Evolutionary conservation across 2,329 filamentous ascomycete species (phyloP).

Genomic region (Aspergillus brasiliensis): DNA sequence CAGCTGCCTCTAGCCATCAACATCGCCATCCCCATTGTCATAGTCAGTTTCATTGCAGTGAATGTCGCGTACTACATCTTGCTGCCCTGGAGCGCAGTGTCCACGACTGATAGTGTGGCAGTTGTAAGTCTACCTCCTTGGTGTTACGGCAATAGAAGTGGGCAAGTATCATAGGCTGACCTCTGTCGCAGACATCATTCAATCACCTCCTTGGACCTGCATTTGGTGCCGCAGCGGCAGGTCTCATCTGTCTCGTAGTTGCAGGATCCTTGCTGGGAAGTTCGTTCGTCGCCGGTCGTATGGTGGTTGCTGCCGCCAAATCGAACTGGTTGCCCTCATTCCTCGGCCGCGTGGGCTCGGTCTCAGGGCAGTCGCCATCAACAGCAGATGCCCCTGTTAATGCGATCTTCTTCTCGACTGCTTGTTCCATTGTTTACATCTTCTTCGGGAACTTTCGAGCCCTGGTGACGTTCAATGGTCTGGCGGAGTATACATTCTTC

Average conservation of each 20-base stretch:
- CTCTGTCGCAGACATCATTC: slow-evolving; percentile 8
- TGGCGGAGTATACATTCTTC: slow-evolving; percentile 20
- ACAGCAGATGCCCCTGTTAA: slow-evolving; percentile 17
- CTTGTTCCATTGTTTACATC: slow-evolving; percentile 13
- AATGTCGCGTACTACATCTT: slow-evolving; percentile 21
- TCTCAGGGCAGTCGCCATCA: background rate
- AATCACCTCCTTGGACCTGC: slow-evolving; percentile 13
- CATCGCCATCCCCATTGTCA: slow-evolving; percentile 15
- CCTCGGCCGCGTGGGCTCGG: slow-evolving; percentile 4
- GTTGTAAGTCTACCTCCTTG: slow-evolving; percentile 1
- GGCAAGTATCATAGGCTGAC: background rate
- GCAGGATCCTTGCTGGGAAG: slow-evolving; percentile 17
- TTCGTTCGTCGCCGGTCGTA: slow-evolving; percentile 19
- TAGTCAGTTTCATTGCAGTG: slow-evolving; percentile 16
- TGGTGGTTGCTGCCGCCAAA: slow-evolving; percentile 17
- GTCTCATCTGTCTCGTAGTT: slow-evolving; percentile 16
- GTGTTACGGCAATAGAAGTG: too few relatives aligned
- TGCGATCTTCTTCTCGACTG: slow-evolving; percentile 16
- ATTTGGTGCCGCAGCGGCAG: slow-evolving; percentile 11
- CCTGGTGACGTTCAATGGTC: slow-evolving; percentile 19
- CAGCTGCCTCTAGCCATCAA: slow-evolving; percentile 21
- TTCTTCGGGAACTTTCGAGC: slow-evolving; percentile 19
- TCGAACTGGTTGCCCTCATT: slow-evolving; percentile 16
- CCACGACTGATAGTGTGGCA: slow-evolving; percentile 20
- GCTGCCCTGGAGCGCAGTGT: slow-evolving; percentile 14